Evolutionary conservation across 768 basidiomycete genomes (phyloP).

Genomic region (Dioszegia hungarica): DNA sequence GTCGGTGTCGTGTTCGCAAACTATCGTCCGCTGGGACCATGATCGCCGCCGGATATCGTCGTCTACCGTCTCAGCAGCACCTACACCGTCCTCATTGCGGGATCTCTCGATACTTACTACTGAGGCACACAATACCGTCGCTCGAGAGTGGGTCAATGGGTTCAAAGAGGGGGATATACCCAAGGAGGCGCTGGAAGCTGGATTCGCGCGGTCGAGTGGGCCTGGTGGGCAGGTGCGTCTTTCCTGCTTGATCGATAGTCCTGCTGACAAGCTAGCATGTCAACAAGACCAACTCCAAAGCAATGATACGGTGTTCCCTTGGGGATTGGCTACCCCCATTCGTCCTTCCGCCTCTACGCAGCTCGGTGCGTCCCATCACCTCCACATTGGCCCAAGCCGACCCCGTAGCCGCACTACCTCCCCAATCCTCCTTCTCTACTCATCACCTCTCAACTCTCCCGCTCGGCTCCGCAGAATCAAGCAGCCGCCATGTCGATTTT

Average conservation of each 20-base stretch:
- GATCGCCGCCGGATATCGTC: too few relatives aligned
- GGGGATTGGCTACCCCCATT: conserved; percentile 40
- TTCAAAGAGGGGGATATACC: conserved; percentile 36
- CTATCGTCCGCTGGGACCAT: too few relatives aligned
- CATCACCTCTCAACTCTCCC: conserved; percentile 29
- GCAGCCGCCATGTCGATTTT: conserved; percentile 20
- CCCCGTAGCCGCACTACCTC: conserved; percentile 37
- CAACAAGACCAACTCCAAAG: conserved; percentile 48
- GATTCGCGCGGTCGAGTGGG: conserved; percentile 35
- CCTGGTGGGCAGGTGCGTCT: conserved; percentile 46
- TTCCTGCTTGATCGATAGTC: not conserved
- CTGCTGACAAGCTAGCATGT: too few relatives aligned
- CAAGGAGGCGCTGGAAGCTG: conserved; percentile 23
- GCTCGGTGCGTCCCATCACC: conserved; percentile 29
- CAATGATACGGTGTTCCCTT: conserved; percentile 25
- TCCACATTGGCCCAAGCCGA: not conserved
- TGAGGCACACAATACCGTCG: conserved; percentile 20
- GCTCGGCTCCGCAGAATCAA: conserved; percentile 35
- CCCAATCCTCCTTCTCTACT: conserved; percentile 33
- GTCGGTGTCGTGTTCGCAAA: too few relatives aligned
- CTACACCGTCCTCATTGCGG: not conserved
- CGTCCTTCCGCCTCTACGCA: conserved; percentile 20
- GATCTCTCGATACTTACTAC: not conserved
- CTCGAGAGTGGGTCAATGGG: conserved; percentile 25
- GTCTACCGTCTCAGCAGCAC: too few relatives aligned